These are phyloP conservation scores for Aspergillus nanangensis DNA, from an alignment of 495 filamentous ascomycete species.

Conservation along the genomic window DNA sequence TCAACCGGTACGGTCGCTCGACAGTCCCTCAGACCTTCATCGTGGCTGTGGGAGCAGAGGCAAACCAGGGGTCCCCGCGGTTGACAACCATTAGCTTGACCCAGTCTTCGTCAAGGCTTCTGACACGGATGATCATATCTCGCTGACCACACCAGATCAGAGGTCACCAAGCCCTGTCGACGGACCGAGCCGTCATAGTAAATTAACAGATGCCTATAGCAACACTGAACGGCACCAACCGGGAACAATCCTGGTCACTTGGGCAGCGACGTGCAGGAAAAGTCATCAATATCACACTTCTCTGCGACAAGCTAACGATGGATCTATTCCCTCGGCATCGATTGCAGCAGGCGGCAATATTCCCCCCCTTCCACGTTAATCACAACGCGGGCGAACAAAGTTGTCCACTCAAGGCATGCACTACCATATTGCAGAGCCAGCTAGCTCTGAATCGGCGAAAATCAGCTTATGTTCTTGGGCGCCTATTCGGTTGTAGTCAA, in stretches of 20 bases:
- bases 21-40: conserved; percentile 14
- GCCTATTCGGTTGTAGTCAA: conserved; percentile 12
- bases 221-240: not conserved
- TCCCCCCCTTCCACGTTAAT: not conserved
- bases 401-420: conserved; percentile 5
- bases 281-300: not conserved
- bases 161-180: conserved; percentile 12
- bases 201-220: conserved; percentile 8
- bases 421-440: conserved; percentile 3
- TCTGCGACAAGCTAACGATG: not conserved
- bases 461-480: conserved; percentile 16
- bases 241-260: not conserved
- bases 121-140: conserved; percentile 13
- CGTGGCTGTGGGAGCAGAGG: conserved; percentile 20
- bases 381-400: conserved; percentile 1
- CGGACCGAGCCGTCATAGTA: conserved; percentile 20
- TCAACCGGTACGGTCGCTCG: conserved; percentile 19
- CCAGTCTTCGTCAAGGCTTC: conserved; percentile 5
- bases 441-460: conserved; percentile 6
- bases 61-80: conserved; percentile 13
- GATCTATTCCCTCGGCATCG: not conserved
- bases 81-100: conserved; percentile 7
- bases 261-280: not conserved
- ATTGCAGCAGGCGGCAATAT: conserved; percentile 2
- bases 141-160: conserved; percentile 14